These are phyloP conservation scores for Penicillium carneum DNA, from an alignment of 2,329 filamentous ascomycete species.

Conservation along the genomic window DNA sequence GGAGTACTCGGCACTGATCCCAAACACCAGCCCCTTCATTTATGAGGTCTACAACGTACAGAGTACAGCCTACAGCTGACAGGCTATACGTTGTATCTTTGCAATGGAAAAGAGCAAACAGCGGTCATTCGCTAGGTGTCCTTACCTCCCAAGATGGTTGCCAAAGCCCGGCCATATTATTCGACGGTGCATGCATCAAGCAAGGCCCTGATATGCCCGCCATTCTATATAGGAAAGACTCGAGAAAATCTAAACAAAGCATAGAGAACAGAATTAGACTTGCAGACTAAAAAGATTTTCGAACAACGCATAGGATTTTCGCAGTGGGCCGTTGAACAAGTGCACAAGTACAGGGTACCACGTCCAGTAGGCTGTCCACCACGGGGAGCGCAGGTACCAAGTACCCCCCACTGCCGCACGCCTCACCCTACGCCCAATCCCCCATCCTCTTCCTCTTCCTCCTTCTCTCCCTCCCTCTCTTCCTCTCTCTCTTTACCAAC, in stretches of 20 bases:
- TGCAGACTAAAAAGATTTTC: too few species aligned
- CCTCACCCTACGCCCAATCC: slow-evolving; percentile 23
- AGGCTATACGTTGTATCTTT: neutral
- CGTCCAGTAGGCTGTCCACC: slow-evolving; percentile 13
- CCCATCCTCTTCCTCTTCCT: slow-evolving; percentile 18
- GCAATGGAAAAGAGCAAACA: neutral
- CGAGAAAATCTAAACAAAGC: slow-evolving; percentile 36
- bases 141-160: slow-evolving; percentile 11
- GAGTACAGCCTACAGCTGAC: neutral
- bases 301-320: slow-evolving; percentile 28
- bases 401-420: slow-evolving; percentile 12
- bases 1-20: slow-evolving; percentile 7
- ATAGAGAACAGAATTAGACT: neutral
- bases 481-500: slow-evolving; percentile 23
- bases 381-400: slow-evolving; percentile 23
- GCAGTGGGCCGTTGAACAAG: slow-evolving; percentile 17
- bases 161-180: neutral
- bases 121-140: neutral
- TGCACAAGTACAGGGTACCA: slow-evolving; percentile 24
- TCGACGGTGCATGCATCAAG: slow-evolving; percentile 29
- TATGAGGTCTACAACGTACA: neutral
- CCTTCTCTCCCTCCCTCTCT: slow-evolving; percentile 21
- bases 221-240: slow-evolving; percentile 26
- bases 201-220: slow-evolving; percentile 30
- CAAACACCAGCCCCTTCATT: slow-evolving; percentile 14